Percentiles rank a stretch among this genome's conserved stretches.
Conservation (phyloP, 108 stramenopile genomes). For the Licmophora abbreviata region DNA sequence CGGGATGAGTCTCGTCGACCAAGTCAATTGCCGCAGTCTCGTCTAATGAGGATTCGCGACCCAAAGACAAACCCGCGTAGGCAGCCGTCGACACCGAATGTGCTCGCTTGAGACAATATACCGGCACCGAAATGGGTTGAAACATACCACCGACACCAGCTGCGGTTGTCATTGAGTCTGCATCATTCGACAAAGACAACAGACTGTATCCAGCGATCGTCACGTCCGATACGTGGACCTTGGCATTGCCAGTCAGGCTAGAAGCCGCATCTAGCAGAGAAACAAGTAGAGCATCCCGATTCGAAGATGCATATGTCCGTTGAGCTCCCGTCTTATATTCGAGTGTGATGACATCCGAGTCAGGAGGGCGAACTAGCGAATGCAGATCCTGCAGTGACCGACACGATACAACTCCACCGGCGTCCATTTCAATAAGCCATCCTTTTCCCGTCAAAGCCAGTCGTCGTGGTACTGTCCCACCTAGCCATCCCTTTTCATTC, state of each 20-base stretch:
- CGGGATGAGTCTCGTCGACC: slow-evolving; percentile 30
- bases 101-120: slow-evolving; percentile 45
- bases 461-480: slow-evolving; percentile 31
- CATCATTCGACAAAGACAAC: slow-evolving; percentile 16
- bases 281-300: slow-evolving; percentile 41
- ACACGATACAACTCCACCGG: slow-evolving; percentile 25
- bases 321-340: slow-evolving; percentile 31
- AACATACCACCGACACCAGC: slow-evolving; percentile 19
- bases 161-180: slow-evolving; percentile 1
- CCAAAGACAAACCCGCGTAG: slow-evolving; percentile 29
- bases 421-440: slow-evolving; percentile 39
- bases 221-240: slow-evolving; percentile 38
- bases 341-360: slow-evolving; percentile 21
- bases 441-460: slow-evolving; percentile 32
- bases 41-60: slow-evolving; percentile 17
- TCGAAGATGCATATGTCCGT: slow-evolving; percentile 8
- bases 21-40: slow-evolving; percentile 22
- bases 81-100: slow-evolving; percentile 42
- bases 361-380: slow-evolving; percentile 33
- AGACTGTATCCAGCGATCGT: slow-evolving; percentile 29
- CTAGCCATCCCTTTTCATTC: slow-evolving; percentile 18
- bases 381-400: slow-evolving; percentile 29
- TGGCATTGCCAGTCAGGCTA: slow-evolving; percentile 24
- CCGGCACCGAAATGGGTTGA: slow-evolving; percentile 41
- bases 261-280: slow-evolving; percentile 43